Evolutionary conservation across 163 green algal genomes (phyloP), one percentile per base, ranked within the genome.

Genomic region (Coccomyxa subellipsoidea): DNA sequence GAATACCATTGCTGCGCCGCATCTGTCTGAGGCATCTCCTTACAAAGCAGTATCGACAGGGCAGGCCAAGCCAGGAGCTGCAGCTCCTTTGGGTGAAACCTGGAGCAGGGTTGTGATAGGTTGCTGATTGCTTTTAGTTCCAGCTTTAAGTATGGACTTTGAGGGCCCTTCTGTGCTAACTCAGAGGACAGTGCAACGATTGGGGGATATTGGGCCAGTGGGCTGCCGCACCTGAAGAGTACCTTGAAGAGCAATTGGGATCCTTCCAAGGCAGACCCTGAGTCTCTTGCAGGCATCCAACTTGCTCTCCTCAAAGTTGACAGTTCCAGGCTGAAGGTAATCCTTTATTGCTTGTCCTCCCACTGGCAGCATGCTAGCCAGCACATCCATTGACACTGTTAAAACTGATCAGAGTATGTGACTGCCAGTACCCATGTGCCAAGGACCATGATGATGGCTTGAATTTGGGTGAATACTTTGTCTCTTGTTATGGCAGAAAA

Each of bases 1-100:
- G 23, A 95, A 95, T 85, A 89, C 90, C 39, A 71, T 96, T 25
- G 86, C 86, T 32, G 90, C 91, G 1, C 92, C 92, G 9, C 90
- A 95, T 38, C 79, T 96, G 79, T 59, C 76, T 0, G 84, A 91
- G 39, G 85, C 77, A 4, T 90, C 82, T 40, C 92, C 90, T 1
- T 90, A 92, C 75, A 72, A 86, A 1, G 85, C 66, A 1, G 66
- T 73, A 18, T 35, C 31, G n/a, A 73, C 66, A 34, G n/a, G 32
- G 66, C 66, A 73, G 8, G 18, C 6, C 8, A 4, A 73, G 66
- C 21, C 27, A n/a, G 32, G 18, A 34, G 66, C 6, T 73, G 66
- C n/a, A 73, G 27, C 66, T 73, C 8, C 10, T 35, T 34, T n/a
- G 2, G 66, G 66, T 73, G 66, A 12, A 36, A 35, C 31, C 7